These are phyloP conservation scores for Cryomyces antarcticus DNA, from an alignment of 495 filamentous ascomycete genomes.

Conservation along the genomic window DNA sequence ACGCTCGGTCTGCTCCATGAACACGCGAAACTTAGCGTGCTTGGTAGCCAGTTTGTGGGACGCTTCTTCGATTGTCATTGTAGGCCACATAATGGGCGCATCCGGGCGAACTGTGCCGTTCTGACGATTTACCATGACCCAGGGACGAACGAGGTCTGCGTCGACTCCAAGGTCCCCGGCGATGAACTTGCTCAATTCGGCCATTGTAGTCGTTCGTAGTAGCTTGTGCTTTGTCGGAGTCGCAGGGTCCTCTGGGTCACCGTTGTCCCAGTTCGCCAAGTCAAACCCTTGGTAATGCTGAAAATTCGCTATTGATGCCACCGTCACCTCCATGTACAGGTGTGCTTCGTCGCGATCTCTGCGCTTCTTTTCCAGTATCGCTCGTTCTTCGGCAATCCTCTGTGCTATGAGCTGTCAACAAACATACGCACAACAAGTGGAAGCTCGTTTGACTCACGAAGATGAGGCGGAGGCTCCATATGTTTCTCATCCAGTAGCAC, in stretches of 20 bases:
- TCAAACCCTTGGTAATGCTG: constrained; percentile 67
- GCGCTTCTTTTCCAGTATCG: constrained; percentile 43
- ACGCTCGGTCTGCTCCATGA: constrained; percentile 52
- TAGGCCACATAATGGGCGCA: constrained; percentile 51
- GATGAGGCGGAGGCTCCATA: constrained; percentile 64
- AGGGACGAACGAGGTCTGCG: constrained; percentile 50
- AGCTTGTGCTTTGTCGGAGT: constrained; percentile 42
- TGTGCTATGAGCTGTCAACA: constrained; percentile 30
- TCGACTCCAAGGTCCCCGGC: constrained; percentile 46
- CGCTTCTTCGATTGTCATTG: constrained; percentile 71
- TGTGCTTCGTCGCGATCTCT: constrained; percentile 90
- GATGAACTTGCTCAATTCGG: constrained; percentile 47
- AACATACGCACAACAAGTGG: not conserved
- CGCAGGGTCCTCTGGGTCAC: constrained; percentile 30
- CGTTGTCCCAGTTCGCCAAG: constrained; percentile 46
- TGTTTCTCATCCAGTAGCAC: constrained; percentile 55
- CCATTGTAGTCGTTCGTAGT: constrained; percentile 48
- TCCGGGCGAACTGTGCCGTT: constrained; percentile 93
- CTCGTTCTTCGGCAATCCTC: constrained; percentile 64
- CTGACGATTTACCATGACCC: constrained; percentile 96
- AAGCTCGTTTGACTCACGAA: constrained; percentile 31
- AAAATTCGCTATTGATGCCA: constrained; percentile 64
- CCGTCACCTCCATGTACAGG: constrained; percentile 65
- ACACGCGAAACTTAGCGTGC: constrained; percentile 56
- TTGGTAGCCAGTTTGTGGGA: constrained; percentile 47